These are phyloP conservation scores for Plasmodium falciparum DNA, from an alignment of 169 alveolate genomes.

Conservation along the genomic window DNA sequence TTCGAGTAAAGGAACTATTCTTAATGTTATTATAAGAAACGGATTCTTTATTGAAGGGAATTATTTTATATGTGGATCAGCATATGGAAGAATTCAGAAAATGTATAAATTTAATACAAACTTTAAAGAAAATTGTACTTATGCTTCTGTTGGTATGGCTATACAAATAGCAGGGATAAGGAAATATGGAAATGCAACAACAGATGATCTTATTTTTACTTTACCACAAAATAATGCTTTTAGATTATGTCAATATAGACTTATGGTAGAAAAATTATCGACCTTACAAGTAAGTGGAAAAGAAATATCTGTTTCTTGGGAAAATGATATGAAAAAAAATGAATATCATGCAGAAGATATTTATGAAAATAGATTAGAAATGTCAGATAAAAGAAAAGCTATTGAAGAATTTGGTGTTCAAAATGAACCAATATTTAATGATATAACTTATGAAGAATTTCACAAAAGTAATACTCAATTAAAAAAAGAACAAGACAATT, in stretches of 20 bases:
- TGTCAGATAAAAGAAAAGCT: constrained; percentile 76
- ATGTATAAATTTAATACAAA: constrained; percentile 80
- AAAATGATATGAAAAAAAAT: constrained; percentile 76
- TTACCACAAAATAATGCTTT: constrained; percentile 87
- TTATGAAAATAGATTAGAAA: constrained; percentile 58
- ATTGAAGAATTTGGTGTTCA: constrained; percentile 64
- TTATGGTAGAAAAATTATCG: constrained; percentile 79
- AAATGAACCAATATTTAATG: constrained; percentile 31
- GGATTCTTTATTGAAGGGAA: constrained; percentile 85
- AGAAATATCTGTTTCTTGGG: constrained; percentile 84
- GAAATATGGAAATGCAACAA: constrained; percentile 79
- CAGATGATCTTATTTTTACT: constrained; percentile 83
- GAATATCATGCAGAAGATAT: constrained; percentile 61
- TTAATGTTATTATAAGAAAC: constrained; percentile 81
- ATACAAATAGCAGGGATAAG: constrained; percentile 83
- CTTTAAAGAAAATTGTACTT: constrained; percentile 56
- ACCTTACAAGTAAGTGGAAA: constrained; percentile 84
- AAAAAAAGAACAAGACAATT: constrained; percentile 39
- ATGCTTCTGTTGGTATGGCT: constrained; percentile 83
- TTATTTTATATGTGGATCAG: constrained; percentile 87
- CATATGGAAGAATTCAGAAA: constrained; percentile 82
- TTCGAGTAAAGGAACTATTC: constrained; percentile 80
- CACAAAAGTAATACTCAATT: constrained; percentile 70
- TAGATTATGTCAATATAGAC: constrained; percentile 84
- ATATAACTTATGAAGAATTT: constrained; percentile 56